A percentile compares a stretch with the other conserved stretches of the same genome.
Evolutionary conservation across 176 grass and related monocot species (phyloP).

Genomic region (Oryza nivara): DNA sequence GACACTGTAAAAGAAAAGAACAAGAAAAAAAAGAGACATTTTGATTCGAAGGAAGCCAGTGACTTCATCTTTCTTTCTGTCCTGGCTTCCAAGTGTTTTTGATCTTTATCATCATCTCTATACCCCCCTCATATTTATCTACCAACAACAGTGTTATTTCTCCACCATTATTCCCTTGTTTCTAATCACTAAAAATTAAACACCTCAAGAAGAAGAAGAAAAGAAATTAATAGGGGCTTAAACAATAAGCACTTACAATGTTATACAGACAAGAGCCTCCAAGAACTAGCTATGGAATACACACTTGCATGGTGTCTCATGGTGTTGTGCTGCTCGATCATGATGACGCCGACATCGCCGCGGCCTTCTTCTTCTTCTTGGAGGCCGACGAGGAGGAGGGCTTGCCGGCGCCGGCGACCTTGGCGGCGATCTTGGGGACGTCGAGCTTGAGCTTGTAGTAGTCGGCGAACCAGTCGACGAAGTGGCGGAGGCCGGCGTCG

Average conservation of each 20-base stretch:
- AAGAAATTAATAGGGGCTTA: constrained; percentile 36
- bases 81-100: constrained; percentile 62
- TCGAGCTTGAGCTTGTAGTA: constrained; percentile 84
- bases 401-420: constrained; percentile 22
- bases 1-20: constrained; percentile 20
- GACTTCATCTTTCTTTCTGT: constrained; percentile 66
- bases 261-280: constrained; percentile 48
- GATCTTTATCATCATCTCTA: constrained; percentile 57
- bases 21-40: constrained; percentile 23
- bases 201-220: constrained; percentile 31
- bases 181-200: constrained; percentile 35
- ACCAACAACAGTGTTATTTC: constrained; percentile 36
- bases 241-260: constrained; percentile 47
- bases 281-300: constrained; percentile 55
- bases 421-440: constrained; percentile 27
- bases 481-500: constrained; percentile 74
- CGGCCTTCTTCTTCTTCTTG: constrained; percentile 52
- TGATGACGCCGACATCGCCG: constrained; percentile 46
- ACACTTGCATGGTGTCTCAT: constrained; percentile 40
- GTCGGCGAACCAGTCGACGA: constrained; percentile 81
- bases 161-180: constrained; percentile 43
- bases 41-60: constrained; percentile 52
- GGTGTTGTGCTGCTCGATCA: constrained; percentile 35
- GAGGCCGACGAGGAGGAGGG: background rate
- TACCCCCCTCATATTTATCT: constrained; percentile 45